Evolutionary conservation across 2,329 filamentous ascomycete species (phyloP), one percentile per base, ranked within the genome.

Genomic region (Neobulgaria alba): DNA sequence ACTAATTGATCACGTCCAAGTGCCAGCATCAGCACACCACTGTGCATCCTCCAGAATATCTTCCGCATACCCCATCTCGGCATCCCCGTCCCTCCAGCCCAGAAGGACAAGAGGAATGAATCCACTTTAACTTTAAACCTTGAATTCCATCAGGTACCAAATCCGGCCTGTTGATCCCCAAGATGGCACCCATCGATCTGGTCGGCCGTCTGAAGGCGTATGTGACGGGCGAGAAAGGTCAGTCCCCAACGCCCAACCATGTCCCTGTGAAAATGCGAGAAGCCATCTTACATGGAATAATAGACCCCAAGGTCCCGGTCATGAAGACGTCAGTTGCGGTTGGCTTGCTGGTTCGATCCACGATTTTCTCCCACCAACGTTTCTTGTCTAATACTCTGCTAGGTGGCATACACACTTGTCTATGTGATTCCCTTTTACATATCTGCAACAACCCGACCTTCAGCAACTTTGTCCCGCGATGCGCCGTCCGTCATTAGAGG

Each of bases 391-490:
- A 36, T 29, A 12, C 21, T 33, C 29, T 14, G 16, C 21, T 20
- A 85, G 85, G 66, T 89, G 47, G 63, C 80, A 47, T 94, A 93
- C 64, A 94, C 87, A n/a, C 62, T 88, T 53, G 66, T 87, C 66
- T 98, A 96, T 66, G 85, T 98, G 54, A 67, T 85, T 3, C 90
- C 92, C 17, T 87, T 96, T 63, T 95, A 98, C 68, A 70, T 90
- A 48, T 92, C 82, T 15, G 63, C 77, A 3, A 73, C 77, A 15
- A 93, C 90, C 4, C 78, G 89, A 38, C 88, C 89, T 5, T 92
- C 86, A 5, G 73, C 77, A 18, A 77, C 73, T 40, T 74, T 93
- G 19, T 85, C 85, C 46, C 80, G 92, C 58, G 89, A 96, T 74
- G 82, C 86, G 19, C 87, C 89, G 8, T 82, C 83, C 9, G 87